phyloP scores from a whole-genome alignment of 495 filamentous ascomycete genomes.

The Penicillium cinerascens region DNA sequence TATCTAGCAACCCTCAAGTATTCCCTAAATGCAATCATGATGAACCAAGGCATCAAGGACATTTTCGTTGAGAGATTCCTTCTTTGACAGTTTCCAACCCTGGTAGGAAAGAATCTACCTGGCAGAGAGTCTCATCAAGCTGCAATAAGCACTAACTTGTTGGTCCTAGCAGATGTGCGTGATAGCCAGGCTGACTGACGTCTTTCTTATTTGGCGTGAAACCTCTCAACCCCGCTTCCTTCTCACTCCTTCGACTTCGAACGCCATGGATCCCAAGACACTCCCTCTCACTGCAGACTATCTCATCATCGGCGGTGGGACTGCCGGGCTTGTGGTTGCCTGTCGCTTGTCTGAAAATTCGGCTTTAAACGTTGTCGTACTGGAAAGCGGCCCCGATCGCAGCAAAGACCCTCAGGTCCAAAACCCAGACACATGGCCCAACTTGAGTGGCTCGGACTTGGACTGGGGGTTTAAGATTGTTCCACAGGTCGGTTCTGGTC shows the following conservation, averaged over 20 bases:
- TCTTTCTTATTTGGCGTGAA: not conserved
- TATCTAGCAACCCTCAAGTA: too few relatives aligned
- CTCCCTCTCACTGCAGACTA: constrained; percentile 23
- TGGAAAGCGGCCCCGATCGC: constrained; percentile 52
- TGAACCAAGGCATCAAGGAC: not conserved
- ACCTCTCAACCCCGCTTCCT: not conserved
- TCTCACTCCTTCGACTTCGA: not conserved
- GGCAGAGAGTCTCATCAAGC: too few relatives aligned
- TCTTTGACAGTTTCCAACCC: not conserved
- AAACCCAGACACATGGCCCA: constrained; percentile 37
- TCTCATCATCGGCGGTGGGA: constrained; percentile 43
- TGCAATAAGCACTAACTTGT: not conserved
- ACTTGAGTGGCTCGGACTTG: constrained; percentile 41
- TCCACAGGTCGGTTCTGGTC: constrained; percentile 39
- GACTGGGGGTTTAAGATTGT: constrained; percentile 53
- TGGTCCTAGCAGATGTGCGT: not conserved
- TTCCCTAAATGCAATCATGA: too few relatives aligned
- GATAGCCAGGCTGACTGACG: not conserved
- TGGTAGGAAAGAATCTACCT: not conserved
- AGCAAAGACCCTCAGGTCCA: constrained; percentile 39
- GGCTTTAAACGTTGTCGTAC: constrained; percentile 40
- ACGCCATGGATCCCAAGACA: not conserved
- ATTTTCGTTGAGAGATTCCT: not conserved
- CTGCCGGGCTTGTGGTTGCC: constrained; percentile 47
- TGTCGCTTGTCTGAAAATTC: constrained; percentile 45